Evolutionary conservation across 2,329 filamentous ascomycete genomes (phyloP), one percentile per base, ranked within the genome.

Genomic region (Sporothrix mexicana): DNA sequence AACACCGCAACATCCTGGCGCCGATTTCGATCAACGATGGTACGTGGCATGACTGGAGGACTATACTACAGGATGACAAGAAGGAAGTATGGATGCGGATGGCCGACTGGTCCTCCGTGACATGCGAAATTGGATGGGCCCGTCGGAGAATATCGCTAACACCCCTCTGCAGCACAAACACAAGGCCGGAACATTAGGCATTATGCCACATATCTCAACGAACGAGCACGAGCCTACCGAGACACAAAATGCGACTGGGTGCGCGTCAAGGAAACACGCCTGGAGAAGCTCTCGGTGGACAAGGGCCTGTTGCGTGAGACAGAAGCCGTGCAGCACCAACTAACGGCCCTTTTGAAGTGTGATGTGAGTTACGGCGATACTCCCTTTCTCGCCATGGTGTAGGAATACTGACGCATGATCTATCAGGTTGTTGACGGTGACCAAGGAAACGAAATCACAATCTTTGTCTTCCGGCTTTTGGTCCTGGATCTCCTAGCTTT

Each of bases 131-230:
- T 41, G n/a, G 4, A 43, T 15, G 36, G 36, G 10, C 17, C 5
- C 7, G n/a, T 23, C 41, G 61, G 41, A 66, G 61, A 25, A 66
- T 25, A 25, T 66, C 12, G 41, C 66, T 36, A 20, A 62, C 47
- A 43, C 8, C 47, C 55, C n/a, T 49, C 12, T 66, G 36, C 81
- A 97, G 95, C 94, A 71, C 96, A 98, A 85, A 94, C 93, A 5
- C 96, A 99, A 81, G 96, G 96, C 74, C 90, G 92, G 73, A 99
- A 98, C 80, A 98, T 99, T 79, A 90, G 94, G 75, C 91, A 94
- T 78, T 99, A 99, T 82, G 90, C 93, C 45, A 90, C 92, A 75
- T 99, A 99, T 81, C 88, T 99, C 68, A 86, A 91, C 71, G 90
- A 95, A 79, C 90, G 96, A 80, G 92, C 94, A 73, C 90, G 90